Percentiles rank a stretch among this genome's conserved stretches.
phyloP scores from a whole-genome alignment of 129 eudicot species.

The Flaveria brownii region DNA sequence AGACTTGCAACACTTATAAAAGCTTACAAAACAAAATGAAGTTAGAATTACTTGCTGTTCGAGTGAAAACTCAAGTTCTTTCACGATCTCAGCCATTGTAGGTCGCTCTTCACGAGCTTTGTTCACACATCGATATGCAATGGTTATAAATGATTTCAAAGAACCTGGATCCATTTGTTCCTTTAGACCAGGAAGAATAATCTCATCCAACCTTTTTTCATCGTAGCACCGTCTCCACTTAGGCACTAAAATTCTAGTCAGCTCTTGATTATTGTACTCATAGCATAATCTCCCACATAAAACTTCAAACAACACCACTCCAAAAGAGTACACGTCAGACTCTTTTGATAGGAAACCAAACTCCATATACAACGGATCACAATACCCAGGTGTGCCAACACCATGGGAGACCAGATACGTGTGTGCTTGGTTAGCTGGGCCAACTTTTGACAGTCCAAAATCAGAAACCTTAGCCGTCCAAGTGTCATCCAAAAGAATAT shows the following conservation, averaged over 20 bases:
- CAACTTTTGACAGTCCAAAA: conserved; percentile 10
- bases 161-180: neutral
- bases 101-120: conserved; percentile 3
- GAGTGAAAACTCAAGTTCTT: neutral
- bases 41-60: neutral
- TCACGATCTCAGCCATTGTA: neutral
- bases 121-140: conserved; percentile 4
- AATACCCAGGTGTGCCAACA: conserved; percentile 7
- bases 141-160: neutral
- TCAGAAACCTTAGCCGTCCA: conserved; percentile 13
- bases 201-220: neutral
- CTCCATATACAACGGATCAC: conserved; percentile 10
- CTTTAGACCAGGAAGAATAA: neutral
- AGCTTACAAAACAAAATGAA: neutral
- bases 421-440: conserved; percentile 1
- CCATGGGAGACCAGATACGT: neutral
- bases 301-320: conserved; percentile 11
- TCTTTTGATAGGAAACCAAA: neutral
- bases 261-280: neutral
- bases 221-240: conserved; percentile 9
- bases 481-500: neutral
- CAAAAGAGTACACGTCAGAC: conserved; percentile 14
- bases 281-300: conserved; percentile 9
- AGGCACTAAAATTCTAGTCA: conserved; percentile 9
- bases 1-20: neutral